Percentiles rank a stretch among this genome's conserved stretches.
Conservation (phyloP, 2,329 filamentous ascomycete species). For the Epichloe festucae region DNA sequence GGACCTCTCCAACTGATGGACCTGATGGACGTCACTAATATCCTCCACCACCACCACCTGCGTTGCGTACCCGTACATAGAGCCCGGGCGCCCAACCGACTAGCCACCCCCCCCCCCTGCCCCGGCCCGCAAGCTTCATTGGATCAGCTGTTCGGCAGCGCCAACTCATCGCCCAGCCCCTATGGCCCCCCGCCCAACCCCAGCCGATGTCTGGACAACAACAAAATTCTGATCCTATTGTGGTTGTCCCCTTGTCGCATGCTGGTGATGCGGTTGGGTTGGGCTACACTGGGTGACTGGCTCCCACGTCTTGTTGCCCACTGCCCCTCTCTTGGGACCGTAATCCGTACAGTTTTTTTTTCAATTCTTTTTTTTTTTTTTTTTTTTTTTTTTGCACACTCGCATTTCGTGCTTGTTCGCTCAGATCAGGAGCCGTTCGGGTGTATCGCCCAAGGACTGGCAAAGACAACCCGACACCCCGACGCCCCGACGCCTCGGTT, state of each 20-base stretch:
- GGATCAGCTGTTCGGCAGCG: conserved; percentile 23
- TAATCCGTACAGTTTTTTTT: no score
- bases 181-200: conserved; percentile 10
- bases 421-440: no score
- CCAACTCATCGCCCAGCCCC: conserved; percentile 23
- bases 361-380: no score
- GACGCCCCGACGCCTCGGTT: not conserved
- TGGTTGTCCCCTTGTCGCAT: not conserved
- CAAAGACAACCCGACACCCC: not conserved
- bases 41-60: not conserved
- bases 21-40: not conserved
- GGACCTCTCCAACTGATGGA: not conserved
- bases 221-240: conserved; percentile 2
- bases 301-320: not conserved
- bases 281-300: not conserved
- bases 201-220: conserved; percentile 7
- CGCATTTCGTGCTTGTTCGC: no score
- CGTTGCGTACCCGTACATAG: conserved; percentile 4
- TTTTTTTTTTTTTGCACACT: no score
- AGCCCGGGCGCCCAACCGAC: conserved; percentile 7
- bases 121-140: conserved; percentile 20
- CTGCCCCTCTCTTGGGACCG: not conserved
- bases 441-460: not conserved
- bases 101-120: conserved; percentile 9
- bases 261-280: conserved; percentile 1